Conservation (phyloP, 2,329 filamentous ascomycete genomes). For the Anthostomella pinea region DNA sequence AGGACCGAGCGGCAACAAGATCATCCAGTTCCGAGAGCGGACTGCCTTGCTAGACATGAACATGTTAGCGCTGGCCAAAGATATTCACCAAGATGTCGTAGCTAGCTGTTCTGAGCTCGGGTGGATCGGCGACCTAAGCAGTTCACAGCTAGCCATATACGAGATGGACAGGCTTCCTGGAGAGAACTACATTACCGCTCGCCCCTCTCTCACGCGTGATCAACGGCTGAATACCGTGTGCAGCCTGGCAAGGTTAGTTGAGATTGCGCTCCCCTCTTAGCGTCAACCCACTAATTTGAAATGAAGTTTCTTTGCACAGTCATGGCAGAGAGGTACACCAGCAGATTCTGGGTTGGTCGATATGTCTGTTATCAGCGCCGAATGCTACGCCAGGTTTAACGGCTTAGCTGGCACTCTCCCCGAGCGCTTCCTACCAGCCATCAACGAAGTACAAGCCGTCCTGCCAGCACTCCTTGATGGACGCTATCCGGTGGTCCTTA, state of each 20-base stretch:
- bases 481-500: constrained; percentile 6
- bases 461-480: constrained; percentile 3
- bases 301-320: constrained; percentile 9
- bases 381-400: constrained; percentile 5
- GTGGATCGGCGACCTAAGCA: constrained; percentile 3
- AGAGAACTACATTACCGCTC: constrained; percentile 5
- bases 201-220: background rate
- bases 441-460: constrained; percentile 2
- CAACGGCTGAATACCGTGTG: constrained; percentile 5
- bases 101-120: constrained; percentile 5
- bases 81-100: constrained; percentile 3
- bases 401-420: constrained; percentile 2
- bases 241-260: constrained; percentile 6
- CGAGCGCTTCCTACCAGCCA: constrained; percentile 4
- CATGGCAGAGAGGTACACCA: constrained; percentile 6
- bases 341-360: too few relatives aligned
- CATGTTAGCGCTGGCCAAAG: constrained; percentile 3
- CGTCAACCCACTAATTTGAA: too few relatives aligned
- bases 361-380: background rate
- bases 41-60: constrained; percentile 1
- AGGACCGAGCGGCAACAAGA: background rate
- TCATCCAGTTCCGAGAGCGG: constrained; percentile 9
- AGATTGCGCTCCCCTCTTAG: too few relatives aligned
- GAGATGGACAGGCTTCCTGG: constrained; percentile 10
- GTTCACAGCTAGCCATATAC: constrained; percentile 4